Base-by-base conservation (phyloP, 352 stramenopile species). In the Phytophthora macrochlamydospora region DNA sequence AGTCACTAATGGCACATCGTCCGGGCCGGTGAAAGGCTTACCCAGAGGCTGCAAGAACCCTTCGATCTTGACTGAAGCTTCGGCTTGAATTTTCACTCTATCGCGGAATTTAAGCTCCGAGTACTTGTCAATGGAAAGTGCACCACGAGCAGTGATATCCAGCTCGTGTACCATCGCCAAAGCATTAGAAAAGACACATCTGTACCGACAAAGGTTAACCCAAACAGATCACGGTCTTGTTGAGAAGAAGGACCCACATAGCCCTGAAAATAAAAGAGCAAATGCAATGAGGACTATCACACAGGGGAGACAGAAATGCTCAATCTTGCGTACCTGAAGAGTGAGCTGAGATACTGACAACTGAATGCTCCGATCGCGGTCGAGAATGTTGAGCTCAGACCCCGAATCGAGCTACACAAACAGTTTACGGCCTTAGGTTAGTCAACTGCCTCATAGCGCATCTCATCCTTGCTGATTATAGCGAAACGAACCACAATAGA, bases 41-140 rank as follows among this genome's bases (percentile, higher is more conserved):
- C 49, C 46, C 14, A 85, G 58, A 42, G 72, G 74, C 31, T 86
- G 51, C 13, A 89, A 45, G 37, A 86, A 87, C 3, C 78, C 81
- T 53, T 85, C 59, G 31, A 89, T 64, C 28, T 70, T 74, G 7
- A 59, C 69, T 24, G 62, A 73, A 42, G 48, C 62, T 11, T 61
- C 64, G 4, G 76, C 75, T 57, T 76, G 51, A 1, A 81, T 67
- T 35, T 59, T 59, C 11, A 91, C 43, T 49, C 63, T 52, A 11
- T 49, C 43, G 29, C 58, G 74, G 57, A 93, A 92, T 48, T 91
- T 87, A n/a, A 88, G 54, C 13, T 83, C 75, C 1, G 86, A 88
- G 62, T 84, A 94, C 49, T 89, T 88, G 56, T 94, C 86, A 51
- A 94, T 67, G 2, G 67, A 62, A 24, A 84, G 50, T 4, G 48